Percentiles rank a stretch among this genome's conserved stretches.
These are phyloP conservation scores for Malus orientalis DNA, from an alignment of 306 rosid genomes.

Conservation along the genomic window DNA sequence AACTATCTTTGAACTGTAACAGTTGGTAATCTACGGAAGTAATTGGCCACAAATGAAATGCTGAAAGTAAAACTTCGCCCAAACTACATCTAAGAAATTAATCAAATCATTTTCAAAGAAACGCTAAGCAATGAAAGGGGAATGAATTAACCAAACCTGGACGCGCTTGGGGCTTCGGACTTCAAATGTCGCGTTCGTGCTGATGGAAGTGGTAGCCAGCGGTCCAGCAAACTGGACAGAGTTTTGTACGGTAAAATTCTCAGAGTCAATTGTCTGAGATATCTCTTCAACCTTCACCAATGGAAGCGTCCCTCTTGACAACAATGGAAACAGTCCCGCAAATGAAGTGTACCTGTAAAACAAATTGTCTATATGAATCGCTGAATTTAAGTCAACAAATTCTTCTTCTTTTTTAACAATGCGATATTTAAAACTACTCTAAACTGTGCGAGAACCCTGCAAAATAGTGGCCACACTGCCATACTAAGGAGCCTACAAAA, in stretches of 20 bases:
- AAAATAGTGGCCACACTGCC: no score
- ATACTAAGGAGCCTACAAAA: no score
- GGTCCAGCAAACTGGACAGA: conserved; percentile 78
- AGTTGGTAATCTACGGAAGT: neutral
- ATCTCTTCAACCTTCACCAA: conserved; percentile 79
- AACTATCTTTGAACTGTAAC: no score
- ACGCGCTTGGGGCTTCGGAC: conserved; percentile 84
- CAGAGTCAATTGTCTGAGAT: conserved; percentile 79
- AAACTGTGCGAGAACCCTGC: no score
- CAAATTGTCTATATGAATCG: no score
- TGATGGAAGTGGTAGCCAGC: conserved; percentile 71
- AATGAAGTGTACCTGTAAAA: conserved; percentile 67
- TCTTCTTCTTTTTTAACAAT: no score
- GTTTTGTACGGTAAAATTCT: conserved; percentile 60
- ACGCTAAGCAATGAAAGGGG: neutral
- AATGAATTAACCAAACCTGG: conserved; percentile 39
- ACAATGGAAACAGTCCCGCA: conserved; percentile 66
- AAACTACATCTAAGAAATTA: no score
- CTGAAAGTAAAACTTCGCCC: no score
- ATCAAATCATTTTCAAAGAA: neutral
- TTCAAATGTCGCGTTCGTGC: conserved; percentile 75
- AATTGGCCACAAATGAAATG: no score
- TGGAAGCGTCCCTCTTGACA: conserved; percentile 59
- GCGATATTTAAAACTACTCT: no score
- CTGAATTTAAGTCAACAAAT: no score